Base-by-base conservation (phyloP, 768 basidiomycete genomes). In the Kondoa malvinella region DNA sequence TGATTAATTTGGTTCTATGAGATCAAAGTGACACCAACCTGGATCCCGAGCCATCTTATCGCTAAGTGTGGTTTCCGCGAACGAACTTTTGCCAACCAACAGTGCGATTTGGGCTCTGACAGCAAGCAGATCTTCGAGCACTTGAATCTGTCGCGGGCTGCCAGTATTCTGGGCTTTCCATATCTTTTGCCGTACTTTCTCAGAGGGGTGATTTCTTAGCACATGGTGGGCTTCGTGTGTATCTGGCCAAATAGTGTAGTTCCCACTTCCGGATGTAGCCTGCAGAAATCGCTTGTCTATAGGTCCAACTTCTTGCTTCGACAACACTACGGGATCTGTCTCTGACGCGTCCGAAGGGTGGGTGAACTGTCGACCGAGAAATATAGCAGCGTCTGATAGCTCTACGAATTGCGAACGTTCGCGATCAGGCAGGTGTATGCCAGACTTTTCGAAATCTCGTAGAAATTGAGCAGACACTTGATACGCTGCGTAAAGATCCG, bases 1-100 rank as follows among this genome's bases (percentile, higher is more conserved):
- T 58, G 27, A 27, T 29, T 21, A 32, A 66, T 3, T 21, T 30
- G 40, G 1, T 50, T 1, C 32, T 25, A 14, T 25, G 64, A 67
- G 15, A 21, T 56, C 34, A 67, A 60, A 65, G 69, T 59, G 3
- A 4, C 21, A 74, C 82, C 69, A 68, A 89, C 88, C 88, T 65
- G 94, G 92, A 33, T 85, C 87, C 77, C 88, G 90, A 1, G 92
- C 94, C 95, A 99, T 99, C 79, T 95, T 99, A 77, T 96, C 92
- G 32, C 83, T 83, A 25, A 97, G 80, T 0, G 85, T 83, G 82
- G 95, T 87, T 69, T 89, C 85, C 0, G 86, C 91, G 79, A 84
- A 97, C 71, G 87, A 94, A 50, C 85, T 81, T 73, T 85, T 84
- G 12, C 94, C 94, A 40, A 95, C 86, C 17, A 97, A 78, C 26